These are phyloP conservation scores for Malassezia sp. DNA, from an alignment of 1,284 basidiomycete species.

Conservation along the genomic window DNA sequence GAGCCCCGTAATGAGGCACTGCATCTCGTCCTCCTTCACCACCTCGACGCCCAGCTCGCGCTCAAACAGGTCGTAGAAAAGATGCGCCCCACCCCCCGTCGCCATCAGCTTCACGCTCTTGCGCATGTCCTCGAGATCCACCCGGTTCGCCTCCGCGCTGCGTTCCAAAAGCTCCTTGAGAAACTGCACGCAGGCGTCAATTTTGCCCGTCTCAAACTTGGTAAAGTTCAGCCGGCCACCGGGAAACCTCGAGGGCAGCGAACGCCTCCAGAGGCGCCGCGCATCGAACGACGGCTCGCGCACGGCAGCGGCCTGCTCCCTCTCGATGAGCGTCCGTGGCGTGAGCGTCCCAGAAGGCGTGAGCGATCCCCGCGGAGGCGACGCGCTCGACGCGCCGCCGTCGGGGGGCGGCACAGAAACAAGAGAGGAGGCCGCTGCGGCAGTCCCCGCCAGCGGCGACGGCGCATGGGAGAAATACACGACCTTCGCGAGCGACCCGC, in stretches of 20 bases:
- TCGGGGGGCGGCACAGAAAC: too few relatives aligned
- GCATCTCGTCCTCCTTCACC: constrained; percentile 91
- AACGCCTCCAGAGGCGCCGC: constrained; percentile 19
- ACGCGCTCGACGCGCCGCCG: too few relatives aligned
- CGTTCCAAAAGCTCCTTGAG: constrained; percentile 75
- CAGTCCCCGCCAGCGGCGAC: too few relatives aligned
- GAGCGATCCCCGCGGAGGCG: too few relatives aligned
- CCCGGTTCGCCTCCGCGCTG: constrained; percentile 75
- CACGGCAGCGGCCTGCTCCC: background rate
- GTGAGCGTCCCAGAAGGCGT: background rate
- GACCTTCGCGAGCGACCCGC: constrained; percentile 92
- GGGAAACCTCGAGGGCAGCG: constrained; percentile 48
- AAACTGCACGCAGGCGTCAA: constrained; percentile 70
- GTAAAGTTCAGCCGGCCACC: constrained; percentile 96
- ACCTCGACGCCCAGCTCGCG: constrained; percentile 70
- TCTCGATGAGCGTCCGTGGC: background rate
- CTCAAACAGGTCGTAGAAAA: constrained; percentile 74
- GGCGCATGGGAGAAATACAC: constrained; percentile 73
- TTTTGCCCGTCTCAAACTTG: constrained; percentile 85
- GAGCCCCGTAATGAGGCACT: constrained; percentile 88
- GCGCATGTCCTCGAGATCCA: constrained; percentile 81
- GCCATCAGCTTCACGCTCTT: constrained; percentile 90
- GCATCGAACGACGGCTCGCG: constrained; percentile 19
- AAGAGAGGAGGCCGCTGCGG: too few relatives aligned
- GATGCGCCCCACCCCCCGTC: constrained; percentile 92